Conservation (phyloP, 257 asterid genomes). For the Orobanche coerulescens region DNA sequence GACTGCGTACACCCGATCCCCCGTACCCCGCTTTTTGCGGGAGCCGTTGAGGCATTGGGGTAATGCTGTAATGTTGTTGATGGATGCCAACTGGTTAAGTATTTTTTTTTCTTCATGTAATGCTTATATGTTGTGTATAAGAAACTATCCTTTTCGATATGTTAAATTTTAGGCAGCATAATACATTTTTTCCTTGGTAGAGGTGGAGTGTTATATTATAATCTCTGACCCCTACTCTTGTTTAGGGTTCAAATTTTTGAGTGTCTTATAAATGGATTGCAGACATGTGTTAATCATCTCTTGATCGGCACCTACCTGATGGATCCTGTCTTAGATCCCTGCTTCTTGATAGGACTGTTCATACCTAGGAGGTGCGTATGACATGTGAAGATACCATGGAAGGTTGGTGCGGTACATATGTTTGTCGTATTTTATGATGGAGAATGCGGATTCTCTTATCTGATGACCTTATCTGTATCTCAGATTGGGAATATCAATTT, state of each 20-base stretch:
- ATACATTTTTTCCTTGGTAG: background rate
- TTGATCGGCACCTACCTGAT: slow-evolving; percentile 47
- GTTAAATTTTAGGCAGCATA: background rate
- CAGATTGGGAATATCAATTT: slow-evolving; percentile 4
- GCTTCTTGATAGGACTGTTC: slow-evolving; percentile 61
- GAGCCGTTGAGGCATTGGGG: too few relatives aligned
- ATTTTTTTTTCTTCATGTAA: too few relatives aligned
- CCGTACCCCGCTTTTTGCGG: too few relatives aligned
- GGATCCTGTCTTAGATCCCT: slow-evolving; percentile 51
- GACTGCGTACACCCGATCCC: too few relatives aligned
- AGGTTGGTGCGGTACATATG: slow-evolving; percentile 56
- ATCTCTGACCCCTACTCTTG: slow-evolving; percentile 39
- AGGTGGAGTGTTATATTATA: slow-evolving; percentile 17
- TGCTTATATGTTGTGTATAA: too few relatives aligned
- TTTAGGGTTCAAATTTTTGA: slow-evolving; percentile 52
- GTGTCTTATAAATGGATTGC: slow-evolving; percentile 57
- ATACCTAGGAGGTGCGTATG: slow-evolving; percentile 63
- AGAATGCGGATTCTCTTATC: slow-evolving; percentile 19
- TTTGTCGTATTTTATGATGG: slow-evolving; percentile 29
- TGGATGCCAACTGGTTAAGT: too few relatives aligned
- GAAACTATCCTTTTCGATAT: background rate
- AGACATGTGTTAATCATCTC: slow-evolving; percentile 48
- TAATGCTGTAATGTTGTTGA: too few relatives aligned
- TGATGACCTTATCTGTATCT: slow-evolving; percentile 13
- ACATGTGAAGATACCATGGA: slow-evolving; percentile 48